Evolutionary conservation across 768 basidiomycete genomes (phyloP).

Genomic region (Rossbeevera mucosa): DNA sequence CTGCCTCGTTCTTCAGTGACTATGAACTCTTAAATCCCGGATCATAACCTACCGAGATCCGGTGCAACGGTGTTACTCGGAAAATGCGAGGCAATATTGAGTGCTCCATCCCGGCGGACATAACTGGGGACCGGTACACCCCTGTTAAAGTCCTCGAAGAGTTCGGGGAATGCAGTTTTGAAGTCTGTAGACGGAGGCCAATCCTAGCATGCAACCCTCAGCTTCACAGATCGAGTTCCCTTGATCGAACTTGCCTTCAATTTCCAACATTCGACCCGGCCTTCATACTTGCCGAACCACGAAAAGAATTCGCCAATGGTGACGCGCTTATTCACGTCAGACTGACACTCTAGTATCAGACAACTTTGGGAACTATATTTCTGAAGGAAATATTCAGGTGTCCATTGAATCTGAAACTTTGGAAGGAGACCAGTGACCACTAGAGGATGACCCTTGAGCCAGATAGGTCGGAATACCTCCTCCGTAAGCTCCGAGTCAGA

Average conservation of each 20-base stretch:
- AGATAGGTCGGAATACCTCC: conserved; percentile 60
- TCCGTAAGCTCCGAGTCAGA: conserved; percentile 48
- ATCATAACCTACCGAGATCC: conserved; percentile 59
- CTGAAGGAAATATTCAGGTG: conserved; percentile 73
- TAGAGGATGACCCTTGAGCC: conserved; percentile 72
- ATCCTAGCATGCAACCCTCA: conserved; percentile 48
- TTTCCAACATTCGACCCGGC: conserved; percentile 59
- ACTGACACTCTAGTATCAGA: conserved; percentile 80
- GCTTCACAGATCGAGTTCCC: neutral
- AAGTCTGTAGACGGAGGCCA: conserved; percentile 92
- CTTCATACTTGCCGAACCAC: conserved; percentile 66
- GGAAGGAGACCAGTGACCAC: conserved; percentile 64
- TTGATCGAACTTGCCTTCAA: conserved; percentile 52
- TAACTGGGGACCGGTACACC: conserved; percentile 87
- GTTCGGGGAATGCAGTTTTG: conserved; percentile 72
- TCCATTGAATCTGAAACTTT: conserved; percentile 71
- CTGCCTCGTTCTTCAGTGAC: conserved; percentile 34
- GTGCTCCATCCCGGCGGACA: conserved; percentile 83
- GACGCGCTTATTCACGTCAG: conserved; percentile 54
- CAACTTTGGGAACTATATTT: conserved; percentile 61
- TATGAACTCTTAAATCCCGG: neutral
- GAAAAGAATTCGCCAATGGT: conserved; percentile 78
- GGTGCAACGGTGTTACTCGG: conserved; percentile 73
- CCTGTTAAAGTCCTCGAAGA: conserved; percentile 80
- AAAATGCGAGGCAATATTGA: conserved; percentile 88